phyloP scores from a whole-genome alignment of 306 rosid genomes.

The Rosa chinensis region DNA sequence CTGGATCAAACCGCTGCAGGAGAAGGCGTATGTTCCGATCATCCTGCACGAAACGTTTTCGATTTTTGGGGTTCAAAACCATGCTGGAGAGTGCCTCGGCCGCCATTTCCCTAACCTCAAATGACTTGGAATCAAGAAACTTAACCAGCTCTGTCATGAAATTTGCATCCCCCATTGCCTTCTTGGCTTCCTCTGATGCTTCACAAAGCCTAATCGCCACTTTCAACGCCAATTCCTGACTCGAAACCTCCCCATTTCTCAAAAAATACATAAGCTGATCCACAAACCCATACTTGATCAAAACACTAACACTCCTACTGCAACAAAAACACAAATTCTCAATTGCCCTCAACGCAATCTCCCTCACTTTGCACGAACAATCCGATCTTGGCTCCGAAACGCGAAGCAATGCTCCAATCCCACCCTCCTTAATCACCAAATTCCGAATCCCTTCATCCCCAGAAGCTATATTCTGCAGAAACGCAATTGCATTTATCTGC shows the following conservation, averaged over 20 bases:
- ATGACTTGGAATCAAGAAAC: slow-evolving; percentile 71
- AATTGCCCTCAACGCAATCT: slow-evolving; percentile 59
- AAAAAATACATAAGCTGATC: slow-evolving; percentile 60
- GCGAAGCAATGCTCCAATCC: slow-evolving; percentile 50
- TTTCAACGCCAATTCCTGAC: slow-evolving; percentile 75
- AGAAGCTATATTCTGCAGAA: slow-evolving; percentile 60
- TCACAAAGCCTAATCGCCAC: slow-evolving; percentile 58
- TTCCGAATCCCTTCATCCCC: slow-evolving; percentile 58
- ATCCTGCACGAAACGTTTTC: slow-evolving; percentile 75
- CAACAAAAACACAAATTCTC: slow-evolving; percentile 63
- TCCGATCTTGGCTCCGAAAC: slow-evolving; percentile 56
- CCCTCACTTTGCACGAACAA: slow-evolving; percentile 51
- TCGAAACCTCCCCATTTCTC: slow-evolving; percentile 61
- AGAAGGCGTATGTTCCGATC: slow-evolving; percentile 56
- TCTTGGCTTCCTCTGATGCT: slow-evolving; percentile 71
- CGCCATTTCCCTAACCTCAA: slow-evolving; percentile 81
- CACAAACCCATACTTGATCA: slow-evolving; percentile 61
- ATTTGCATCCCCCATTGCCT: slow-evolving; percentile 64
- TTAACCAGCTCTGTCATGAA: slow-evolving; percentile 79
- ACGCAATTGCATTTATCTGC: slow-evolving; percentile 61
- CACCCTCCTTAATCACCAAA: slow-evolving; percentile 67
- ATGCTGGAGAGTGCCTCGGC: slow-evolving; percentile 65
- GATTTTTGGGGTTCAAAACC: slow-evolving; percentile 68
- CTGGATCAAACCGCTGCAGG: slow-evolving; percentile 61
- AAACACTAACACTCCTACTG: slow-evolving; percentile 31